A percentile compares a stretch with the other conserved stretches of the same genome.
Evolutionary conservation across 768 basidiomycete species (phyloP).

Genomic region (Calocybe cyanea): DNA sequence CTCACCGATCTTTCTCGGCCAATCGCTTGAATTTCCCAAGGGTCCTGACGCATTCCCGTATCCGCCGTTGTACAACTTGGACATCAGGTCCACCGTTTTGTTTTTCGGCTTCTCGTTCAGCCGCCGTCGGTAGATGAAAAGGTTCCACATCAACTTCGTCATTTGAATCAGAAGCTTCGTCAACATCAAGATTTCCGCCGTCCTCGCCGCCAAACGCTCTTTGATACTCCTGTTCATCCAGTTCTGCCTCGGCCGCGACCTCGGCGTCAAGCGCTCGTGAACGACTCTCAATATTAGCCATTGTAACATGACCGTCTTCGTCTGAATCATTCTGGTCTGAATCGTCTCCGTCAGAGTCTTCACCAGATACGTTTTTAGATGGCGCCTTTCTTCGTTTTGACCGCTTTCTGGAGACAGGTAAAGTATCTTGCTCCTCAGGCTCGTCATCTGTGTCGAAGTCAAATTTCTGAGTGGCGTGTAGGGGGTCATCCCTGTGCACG

Average conservation of each 20-base stretch:
- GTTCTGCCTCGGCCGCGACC: constrained; percentile 62
- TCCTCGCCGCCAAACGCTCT: constrained; percentile 48
- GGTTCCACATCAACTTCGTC: constrained; percentile 44
- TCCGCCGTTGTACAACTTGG: constrained; percentile 71
- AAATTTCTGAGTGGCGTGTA: constrained; percentile 54
- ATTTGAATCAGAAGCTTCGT: constrained; percentile 43
- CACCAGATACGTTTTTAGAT: too few species aligned
- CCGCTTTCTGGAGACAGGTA: constrained; percentile 37
- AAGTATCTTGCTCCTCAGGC: constrained; percentile 29
- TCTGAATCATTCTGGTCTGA: constrained; percentile 44
- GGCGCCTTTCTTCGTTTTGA: constrained; percentile 48
- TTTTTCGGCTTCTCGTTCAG: constrained; percentile 73
- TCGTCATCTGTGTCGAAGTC: constrained; percentile 61
- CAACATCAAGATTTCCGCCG: constrained; percentile 39
- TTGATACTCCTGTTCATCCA: constrained; percentile 65
- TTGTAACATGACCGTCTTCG: constrained; percentile 56
- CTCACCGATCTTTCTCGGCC: constrained; percentile 66
- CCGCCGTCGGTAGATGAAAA: constrained; percentile 66
- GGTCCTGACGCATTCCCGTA: constrained; percentile 72
- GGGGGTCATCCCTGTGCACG: constrained; percentile 42
- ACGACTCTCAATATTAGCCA: constrained; percentile 77
- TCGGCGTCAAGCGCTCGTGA: constrained; percentile 73
- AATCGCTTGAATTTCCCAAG: constrained; percentile 69
- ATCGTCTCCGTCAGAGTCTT: constrained; percentile 49
- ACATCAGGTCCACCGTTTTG: constrained; percentile 66